phyloP scores from a whole-genome alignment of 345 rosid species.

The Capsella bursapastoris region DNA sequence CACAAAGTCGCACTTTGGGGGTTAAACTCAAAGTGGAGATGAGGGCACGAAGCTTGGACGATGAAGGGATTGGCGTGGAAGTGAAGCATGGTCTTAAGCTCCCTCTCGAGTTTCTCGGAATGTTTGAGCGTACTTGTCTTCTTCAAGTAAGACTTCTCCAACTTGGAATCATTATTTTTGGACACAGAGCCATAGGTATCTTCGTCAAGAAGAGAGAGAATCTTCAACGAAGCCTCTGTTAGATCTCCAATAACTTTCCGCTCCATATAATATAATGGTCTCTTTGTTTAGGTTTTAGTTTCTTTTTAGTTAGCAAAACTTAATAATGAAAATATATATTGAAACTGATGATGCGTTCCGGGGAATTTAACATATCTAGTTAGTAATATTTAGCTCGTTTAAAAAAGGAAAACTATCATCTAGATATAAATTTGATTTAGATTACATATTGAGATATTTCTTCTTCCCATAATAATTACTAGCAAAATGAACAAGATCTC shows the following conservation, averaged over 20 bases:
- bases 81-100: background rate
- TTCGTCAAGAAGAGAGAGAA: background rate
- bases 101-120: background rate
- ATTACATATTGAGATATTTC: too few relatives aligned
- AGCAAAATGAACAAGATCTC: too few relatives aligned
- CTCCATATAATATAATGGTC: background rate
- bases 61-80: background rate
- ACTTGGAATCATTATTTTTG: background rate
- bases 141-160: background rate
- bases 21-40: background rate
- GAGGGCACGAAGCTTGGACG: background rate
- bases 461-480: too few relatives aligned
- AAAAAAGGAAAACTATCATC: background rate
- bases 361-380: background rate
- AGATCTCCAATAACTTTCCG: background rate
- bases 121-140: background rate
- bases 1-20: background rate
- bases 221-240: background rate
- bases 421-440: background rate
- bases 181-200: background rate
- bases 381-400: background rate
- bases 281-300: background rate
- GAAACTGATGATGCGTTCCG: background rate
- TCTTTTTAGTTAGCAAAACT: background rate
- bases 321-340: background rate